Evolutionary conservation across 108 stramenopile genomes (phyloP).

Genomic region (Cyclotella atomus): DNA sequence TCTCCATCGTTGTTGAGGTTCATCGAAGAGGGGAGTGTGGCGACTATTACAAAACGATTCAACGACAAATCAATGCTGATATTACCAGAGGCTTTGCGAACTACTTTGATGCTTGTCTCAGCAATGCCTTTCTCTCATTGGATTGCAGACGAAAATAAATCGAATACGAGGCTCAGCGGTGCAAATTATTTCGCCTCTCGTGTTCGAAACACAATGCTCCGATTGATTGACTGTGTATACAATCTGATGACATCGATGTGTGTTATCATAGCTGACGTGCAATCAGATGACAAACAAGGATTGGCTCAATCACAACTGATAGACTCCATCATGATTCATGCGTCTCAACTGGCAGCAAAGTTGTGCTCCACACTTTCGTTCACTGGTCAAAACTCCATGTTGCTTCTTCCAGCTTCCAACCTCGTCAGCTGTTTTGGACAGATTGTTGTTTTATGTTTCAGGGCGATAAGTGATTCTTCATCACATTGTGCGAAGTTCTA

Average conservation of each 20-base stretch:
- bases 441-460: conserved; percentile 32
- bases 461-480: conserved; percentile 5
- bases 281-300: neutral
- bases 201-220: conserved; percentile 30
- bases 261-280: conserved; percentile 3
- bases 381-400: conserved; percentile 24
- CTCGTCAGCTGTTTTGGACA: conserved; percentile 41
- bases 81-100: conserved; percentile 28
- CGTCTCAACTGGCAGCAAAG: conserved; percentile 26
- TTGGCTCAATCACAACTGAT: neutral
- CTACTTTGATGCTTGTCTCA: conserved; percentile 29
- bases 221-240: conserved; percentile 13
- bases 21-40: conserved; percentile 30
- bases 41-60: conserved; percentile 1
- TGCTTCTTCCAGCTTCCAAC: conserved; percentile 27
- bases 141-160: conserved; percentile 37
- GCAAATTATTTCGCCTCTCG: conserved; percentile 43
- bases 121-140: conserved; percentile 45
- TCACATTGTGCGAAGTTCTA: neutral
- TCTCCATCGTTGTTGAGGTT: conserved; percentile 20
- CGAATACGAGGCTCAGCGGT: conserved; percentile 20
- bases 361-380: conserved; percentile 33
- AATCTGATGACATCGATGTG: conserved; percentile 29
- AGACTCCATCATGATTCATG: conserved; percentile 30
- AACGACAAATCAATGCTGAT: conserved; percentile 13